phyloP scores from a whole-genome alignment of 192 early-diverging fungal genomes.

The Linnemannia zychae region DNA sequence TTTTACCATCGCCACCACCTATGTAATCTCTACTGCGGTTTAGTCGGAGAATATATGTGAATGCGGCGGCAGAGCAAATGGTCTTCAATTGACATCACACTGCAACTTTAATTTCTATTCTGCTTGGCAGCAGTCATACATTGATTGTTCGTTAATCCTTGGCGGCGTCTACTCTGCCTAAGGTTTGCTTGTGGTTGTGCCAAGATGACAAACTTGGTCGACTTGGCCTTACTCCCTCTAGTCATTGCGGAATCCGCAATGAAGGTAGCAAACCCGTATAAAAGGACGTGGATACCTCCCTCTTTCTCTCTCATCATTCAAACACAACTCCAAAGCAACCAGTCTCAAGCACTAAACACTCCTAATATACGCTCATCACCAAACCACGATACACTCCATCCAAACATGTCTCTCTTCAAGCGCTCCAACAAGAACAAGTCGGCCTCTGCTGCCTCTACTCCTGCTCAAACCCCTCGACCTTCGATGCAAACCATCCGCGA shows the following conservation, averaged over 20 bases:
- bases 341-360: background rate
- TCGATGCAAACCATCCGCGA: slow-evolving; percentile 17
- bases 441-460: slow-evolving; percentile 34
- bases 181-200: background rate
- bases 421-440: slow-evolving; percentile 41
- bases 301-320: background rate
- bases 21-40: background rate
- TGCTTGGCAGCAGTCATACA: background rate
- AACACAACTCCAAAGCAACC: background rate
- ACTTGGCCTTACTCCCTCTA: background rate
- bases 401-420: slow-evolving; percentile 39
- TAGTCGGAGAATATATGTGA: background rate
- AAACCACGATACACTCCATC: background rate
- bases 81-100: background rate
- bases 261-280: background rate
- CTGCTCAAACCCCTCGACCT: slow-evolving; percentile 30
- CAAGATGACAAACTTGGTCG: background rate
- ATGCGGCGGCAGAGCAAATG: background rate
- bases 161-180: background rate
- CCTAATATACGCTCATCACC: background rate
- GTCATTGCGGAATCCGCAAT: slow-evolving; percentile 1
- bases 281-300: background rate
- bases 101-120: too few species aligned
- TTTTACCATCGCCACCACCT: too few species aligned
- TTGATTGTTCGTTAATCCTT: background rate